phyloP scores from a whole-genome alignment of 495 filamentous ascomycete genomes.

The Penicillium salamii region DNA sequence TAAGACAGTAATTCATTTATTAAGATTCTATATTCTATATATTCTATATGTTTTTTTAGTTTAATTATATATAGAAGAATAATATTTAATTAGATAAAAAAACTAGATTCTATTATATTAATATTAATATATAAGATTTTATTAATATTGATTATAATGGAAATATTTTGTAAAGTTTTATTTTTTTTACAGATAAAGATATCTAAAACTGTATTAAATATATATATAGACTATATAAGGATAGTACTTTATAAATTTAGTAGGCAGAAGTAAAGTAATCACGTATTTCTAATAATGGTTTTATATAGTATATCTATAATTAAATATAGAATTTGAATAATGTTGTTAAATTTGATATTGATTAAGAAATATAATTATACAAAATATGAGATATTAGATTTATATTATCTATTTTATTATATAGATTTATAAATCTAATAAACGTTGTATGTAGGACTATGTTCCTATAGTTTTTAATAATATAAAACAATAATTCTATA shows the following conservation, averaged over 20 bases:
- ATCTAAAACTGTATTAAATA: background rate
- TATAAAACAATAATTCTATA: too few species aligned
- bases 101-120: background rate
- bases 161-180: too few species aligned
- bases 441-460: too few species aligned
- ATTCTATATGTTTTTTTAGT: too few species aligned
- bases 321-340: background rate
- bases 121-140: background rate
- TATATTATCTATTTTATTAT: background rate
- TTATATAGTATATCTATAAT: too few species aligned
- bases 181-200: too few species aligned
- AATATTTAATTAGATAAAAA: background rate
- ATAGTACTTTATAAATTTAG: background rate
- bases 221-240: background rate
- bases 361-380: background rate
- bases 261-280: background rate
- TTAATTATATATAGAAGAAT: too few species aligned
- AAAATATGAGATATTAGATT: background rate
- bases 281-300: too few species aligned
- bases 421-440: slow-evolving; percentile 8
- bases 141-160: slow-evolving; percentile 1
- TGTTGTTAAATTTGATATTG: background rate
- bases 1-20: too few species aligned
- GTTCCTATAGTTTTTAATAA: background rate
- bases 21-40: too few species aligned